phyloP scores from a whole-genome alignment of 495 filamentous ascomycete species.

The Tuber umbilicatum region DNA sequence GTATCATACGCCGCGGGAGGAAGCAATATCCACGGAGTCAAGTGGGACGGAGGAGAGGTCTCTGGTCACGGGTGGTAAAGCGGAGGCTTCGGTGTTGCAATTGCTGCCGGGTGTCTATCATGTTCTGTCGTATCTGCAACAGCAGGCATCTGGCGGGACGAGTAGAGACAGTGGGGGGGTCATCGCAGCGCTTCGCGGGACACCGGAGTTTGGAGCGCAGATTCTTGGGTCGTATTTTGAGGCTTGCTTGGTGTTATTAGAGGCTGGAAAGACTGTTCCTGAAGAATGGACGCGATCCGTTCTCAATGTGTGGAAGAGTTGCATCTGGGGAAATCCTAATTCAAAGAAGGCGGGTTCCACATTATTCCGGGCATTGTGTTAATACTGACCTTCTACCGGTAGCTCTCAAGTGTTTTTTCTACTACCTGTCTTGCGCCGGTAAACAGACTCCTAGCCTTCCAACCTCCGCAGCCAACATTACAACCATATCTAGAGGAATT shows the following conservation, averaged over 20 bases:
- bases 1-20: conserved; percentile 1
- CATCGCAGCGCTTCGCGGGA: conserved; percentile 19
- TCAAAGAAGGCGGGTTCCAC: conserved; percentile 27
- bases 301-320: conserved; percentile 34
- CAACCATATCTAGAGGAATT: conserved; percentile 21
- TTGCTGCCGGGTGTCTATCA: not conserved
- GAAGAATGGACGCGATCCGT: conserved; percentile 22
- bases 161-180: conserved; percentile 20
- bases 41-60: not conserved
- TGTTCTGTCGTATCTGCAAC: conserved; percentile 26
- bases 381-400: not conserved
- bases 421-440: conserved; percentile 20
- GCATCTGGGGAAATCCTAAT: conserved; percentile 39
- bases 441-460: conserved; percentile 12
- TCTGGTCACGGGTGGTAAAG: not conserved
- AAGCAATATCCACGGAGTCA: not conserved
- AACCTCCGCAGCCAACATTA: conserved; percentile 6
- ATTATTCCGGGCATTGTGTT: not conserved
- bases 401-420: conserved; percentile 33
- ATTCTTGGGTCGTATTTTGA: conserved; percentile 36
- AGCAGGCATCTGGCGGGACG: not conserved
- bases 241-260: conserved; percentile 16
- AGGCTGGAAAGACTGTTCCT: conserved; percentile 7
- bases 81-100: not conserved
- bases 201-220: conserved; percentile 28